These are phyloP conservation scores for Fragilaria crotonensis DNA, from an alignment of 108 stramenopile species.

Conservation along the genomic window DNA sequence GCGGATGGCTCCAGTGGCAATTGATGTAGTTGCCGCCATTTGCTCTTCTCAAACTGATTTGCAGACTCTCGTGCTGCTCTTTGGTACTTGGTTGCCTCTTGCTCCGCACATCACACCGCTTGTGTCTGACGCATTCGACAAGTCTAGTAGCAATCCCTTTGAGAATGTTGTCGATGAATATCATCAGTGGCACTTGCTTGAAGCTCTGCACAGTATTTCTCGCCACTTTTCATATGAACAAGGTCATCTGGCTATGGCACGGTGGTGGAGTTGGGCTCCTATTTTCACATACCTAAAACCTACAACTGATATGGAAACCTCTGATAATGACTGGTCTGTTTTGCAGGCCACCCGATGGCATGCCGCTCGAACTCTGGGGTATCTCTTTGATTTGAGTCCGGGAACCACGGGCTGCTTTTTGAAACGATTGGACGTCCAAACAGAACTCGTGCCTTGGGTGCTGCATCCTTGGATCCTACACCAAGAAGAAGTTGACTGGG, in stretches of 20 bases:
- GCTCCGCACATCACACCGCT: constrained; percentile 76
- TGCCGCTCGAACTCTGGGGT: constrained; percentile 47
- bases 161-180: neutral
- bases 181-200: neutral
- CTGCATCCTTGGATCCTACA: constrained; percentile 69
- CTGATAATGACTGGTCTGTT: neutral
- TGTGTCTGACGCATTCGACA: constrained; percentile 48
- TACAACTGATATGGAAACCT: neutral
- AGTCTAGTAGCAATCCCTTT: neutral
- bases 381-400: constrained; percentile 53
- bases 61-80: constrained; percentile 25
- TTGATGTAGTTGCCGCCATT: constrained; percentile 59
- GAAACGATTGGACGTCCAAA: constrained; percentile 25
- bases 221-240: neutral
- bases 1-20: constrained; percentile 58
- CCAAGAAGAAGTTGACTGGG: constrained; percentile 49
- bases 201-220: neutral
- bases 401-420: constrained; percentile 32
- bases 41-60: constrained; percentile 25
- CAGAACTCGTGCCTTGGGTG: constrained; percentile 59
- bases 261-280: constrained; percentile 71
- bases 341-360: constrained; percentile 39
- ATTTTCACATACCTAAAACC: constrained; percentile 27
- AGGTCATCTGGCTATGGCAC: constrained; percentile 25
- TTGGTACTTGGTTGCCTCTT: constrained; percentile 68